Evolutionary conservation across 2,329 filamentous ascomycete species (phyloP), one percentile per base, ranked within the genome.

Genomic region (Ceratocystis cubensis): DNA sequence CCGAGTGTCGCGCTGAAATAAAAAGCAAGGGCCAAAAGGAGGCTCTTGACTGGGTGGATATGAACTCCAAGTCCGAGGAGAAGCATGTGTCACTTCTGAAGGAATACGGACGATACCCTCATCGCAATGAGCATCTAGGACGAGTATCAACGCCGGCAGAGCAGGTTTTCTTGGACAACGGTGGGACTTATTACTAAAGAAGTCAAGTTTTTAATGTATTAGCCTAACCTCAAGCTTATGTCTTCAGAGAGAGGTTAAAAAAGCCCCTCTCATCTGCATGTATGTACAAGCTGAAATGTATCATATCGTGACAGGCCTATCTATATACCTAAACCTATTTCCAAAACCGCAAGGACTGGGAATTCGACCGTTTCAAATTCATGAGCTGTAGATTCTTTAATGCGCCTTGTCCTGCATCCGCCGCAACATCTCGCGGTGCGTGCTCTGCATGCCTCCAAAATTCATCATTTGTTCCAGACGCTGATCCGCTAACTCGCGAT

Each of bases 401-500:
- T 65, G 62, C 2, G 65, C 67, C 56, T 64, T 48, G 17, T 65
- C 59, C 71, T 96, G 91, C 86, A 96, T 88, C 74, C 81, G 86
- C 69, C 88, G 81, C 82, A 96, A 82, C 0, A 88, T 89, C 69
- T 92, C 87, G 22, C 88, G 82, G 74, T 96, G 92, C 25, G 86
- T 81, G 59, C 89, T 87, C 64, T 88, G 79, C 78, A 96, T 82
- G 69, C 88, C 84, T 0, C 87, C 86, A 17, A 83, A 85, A 65
- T 89, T 81, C 88, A 95, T 94, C 70, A 84, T 81, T 74, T 87
- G 84, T 70, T 91, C 88, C 71, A 91, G 85, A 46, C 81, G 80
- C 63, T 82, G 82, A 15, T 89, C 84, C 5, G 80, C 78, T 65
- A 82, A 78, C 69, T 84, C 80, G 70, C 81, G 82, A 62, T 82